These are phyloP conservation scores for Pittosporum tobira DNA, from an alignment of 129 eudicot genomes.

Conservation along the genomic window DNA sequence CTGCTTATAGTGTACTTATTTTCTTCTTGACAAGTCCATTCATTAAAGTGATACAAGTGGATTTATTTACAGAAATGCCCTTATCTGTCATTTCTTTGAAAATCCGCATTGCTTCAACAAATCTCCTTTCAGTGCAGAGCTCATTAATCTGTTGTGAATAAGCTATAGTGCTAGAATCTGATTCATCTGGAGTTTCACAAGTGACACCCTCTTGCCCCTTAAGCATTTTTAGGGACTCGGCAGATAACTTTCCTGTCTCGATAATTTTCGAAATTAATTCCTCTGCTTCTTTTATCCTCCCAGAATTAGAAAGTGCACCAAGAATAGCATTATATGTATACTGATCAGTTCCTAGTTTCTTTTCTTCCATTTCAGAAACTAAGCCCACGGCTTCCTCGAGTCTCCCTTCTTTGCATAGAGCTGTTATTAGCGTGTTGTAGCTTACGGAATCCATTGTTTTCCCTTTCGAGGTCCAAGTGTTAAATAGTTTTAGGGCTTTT, in stretches of 20 bases:
- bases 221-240: conserved; percentile 3
- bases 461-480: no score
- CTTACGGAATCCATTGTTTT: no score
- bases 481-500: no score
- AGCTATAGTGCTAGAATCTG: conserved; percentile 25
- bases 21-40: conserved; percentile 56
- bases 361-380: no score
- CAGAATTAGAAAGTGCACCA: no score
- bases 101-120: conserved; percentile 60
- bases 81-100: conserved; percentile 40
- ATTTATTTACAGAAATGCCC: conserved; percentile 52
- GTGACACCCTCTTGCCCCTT: conserved; percentile 14
- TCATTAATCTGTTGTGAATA: conserved; percentile 44
- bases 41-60: conserved; percentile 59
- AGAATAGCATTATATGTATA: no score
- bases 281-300: conserved; percentile 33
- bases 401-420: no score
- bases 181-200: conserved; percentile 24
- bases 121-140: conserved; percentile 60
- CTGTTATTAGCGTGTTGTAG: no score
- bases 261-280: conserved; percentile 35
- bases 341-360: no score
- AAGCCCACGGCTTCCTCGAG: no score
- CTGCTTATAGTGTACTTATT: conserved; percentile 21
- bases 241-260: conserved; percentile 27